Conservation (phyloP, 805 yeast genomes). For the Cyberlindnera suaveolens region DNA sequence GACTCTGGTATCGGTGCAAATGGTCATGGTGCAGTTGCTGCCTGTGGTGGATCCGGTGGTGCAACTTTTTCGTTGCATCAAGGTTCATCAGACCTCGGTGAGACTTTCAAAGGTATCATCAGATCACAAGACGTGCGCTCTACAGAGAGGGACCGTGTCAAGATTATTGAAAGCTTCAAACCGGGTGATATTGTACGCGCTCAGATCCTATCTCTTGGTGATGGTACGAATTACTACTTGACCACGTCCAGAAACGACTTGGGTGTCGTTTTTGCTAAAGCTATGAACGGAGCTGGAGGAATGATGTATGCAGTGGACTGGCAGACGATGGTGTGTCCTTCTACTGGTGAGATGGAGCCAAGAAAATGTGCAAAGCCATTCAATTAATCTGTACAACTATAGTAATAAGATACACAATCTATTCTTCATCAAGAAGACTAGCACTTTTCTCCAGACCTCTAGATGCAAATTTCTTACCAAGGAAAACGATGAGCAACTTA, state of each 20-base stretch:
- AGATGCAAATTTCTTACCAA: slow-evolving; percentile 49
- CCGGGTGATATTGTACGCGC: slow-evolving; percentile 95
- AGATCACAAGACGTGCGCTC: slow-evolving; percentile 85
- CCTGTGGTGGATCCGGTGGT: slow-evolving; percentile 55
- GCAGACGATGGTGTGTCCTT: slow-evolving; percentile 86
- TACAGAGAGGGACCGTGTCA: slow-evolving; percentile 84
- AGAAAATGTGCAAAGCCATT: slow-evolving; percentile 94
- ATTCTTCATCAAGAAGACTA: slow-evolving; percentile 14
- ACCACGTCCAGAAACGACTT: slow-evolving; percentile 86
- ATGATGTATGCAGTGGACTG: slow-evolving; percentile 88
- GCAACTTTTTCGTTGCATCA: slow-evolving; percentile 35
- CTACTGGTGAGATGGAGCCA: slow-evolving; percentile 65
- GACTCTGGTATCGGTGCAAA: slow-evolving; percentile 67
- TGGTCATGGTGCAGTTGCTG: slow-evolving; percentile 33
- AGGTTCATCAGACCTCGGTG: slow-evolving; percentile 71
- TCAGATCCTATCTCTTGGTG: slow-evolving; percentile 76
- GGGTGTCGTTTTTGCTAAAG: slow-evolving; percentile 87
- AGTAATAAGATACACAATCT: too few relatives aligned
- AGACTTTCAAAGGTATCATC: slow-evolving; percentile 80
- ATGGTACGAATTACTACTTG: slow-evolving; percentile 85
- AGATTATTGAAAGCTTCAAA: slow-evolving; percentile 67
- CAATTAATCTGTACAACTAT: slow-evolving; percentile 9
- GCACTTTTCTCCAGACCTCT: slow-evolving; percentile 20
- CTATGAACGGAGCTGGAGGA: slow-evolving; percentile 60
- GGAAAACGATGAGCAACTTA: slow-evolving; percentile 38